Percentiles rank a stretch among this genome's conserved stretches.
Conservation (phyloP, 176 grass and related monocot genomes). For the Cenchrus purpureus region DNA sequence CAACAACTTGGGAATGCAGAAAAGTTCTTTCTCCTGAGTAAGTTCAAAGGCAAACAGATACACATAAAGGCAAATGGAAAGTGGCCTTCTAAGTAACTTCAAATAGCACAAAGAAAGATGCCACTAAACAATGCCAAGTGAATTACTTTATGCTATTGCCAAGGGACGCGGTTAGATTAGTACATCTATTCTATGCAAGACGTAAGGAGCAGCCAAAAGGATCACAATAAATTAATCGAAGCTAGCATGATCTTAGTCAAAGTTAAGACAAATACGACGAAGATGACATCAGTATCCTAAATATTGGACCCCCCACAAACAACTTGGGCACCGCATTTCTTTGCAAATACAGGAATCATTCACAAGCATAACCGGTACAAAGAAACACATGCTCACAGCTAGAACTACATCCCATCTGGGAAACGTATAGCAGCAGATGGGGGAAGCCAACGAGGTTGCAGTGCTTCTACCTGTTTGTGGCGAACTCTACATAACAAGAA, state of each 20-base stretch:
- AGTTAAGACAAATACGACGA: neutral
- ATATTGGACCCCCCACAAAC: conserved; percentile 25
- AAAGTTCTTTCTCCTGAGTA: conserved; percentile 27
- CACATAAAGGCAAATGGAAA: conserved; percentile 26
- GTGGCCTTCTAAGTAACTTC: conserved; percentile 34
- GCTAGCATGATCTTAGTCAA: conserved; percentile 22
- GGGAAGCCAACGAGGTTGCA: neutral
- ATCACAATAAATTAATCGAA: conserved; percentile 13
- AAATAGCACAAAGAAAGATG: conserved; percentile 36
- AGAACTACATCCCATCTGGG: neutral
- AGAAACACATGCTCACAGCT: conserved; percentile 13
- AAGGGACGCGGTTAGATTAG: neutral
- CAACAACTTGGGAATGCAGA: conserved; percentile 6
- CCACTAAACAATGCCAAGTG: conserved; percentile 25
- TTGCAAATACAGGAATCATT: conserved; percentile 23
- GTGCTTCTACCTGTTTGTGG: conserved; percentile 25
- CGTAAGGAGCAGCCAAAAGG: neutral
- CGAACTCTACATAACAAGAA: conserved; percentile 31
- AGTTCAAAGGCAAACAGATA: conserved; percentile 17
- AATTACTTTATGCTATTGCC: conserved; percentile 24
- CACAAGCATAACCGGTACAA: neutral
- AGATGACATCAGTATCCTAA: conserved; percentile 22
- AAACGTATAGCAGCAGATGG: conserved; percentile 31
- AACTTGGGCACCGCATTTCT: neutral
- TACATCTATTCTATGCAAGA: conserved; percentile 1